These are phyloP conservation scores for Aspergillus sp. DNA, from an alignment of 2,329 filamentous ascomycete genomes.

Conservation along the genomic window DNA sequence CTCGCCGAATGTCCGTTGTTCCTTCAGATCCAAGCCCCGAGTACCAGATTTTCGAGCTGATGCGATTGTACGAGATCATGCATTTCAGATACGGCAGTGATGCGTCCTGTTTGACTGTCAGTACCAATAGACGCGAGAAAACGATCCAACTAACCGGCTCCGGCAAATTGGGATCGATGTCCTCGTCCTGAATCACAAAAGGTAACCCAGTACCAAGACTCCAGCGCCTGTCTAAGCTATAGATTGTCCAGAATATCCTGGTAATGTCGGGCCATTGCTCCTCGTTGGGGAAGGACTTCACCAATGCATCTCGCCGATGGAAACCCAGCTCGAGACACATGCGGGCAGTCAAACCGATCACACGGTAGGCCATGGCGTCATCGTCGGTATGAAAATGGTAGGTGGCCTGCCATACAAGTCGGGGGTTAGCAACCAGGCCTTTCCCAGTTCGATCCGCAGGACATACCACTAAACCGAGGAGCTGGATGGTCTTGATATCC, in stretches of 20 bases:
- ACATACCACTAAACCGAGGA: constrained; percentile 44
- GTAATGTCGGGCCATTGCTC: constrained; percentile 59
- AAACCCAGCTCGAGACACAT: constrained; percentile 73
- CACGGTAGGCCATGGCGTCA: constrained; percentile 74
- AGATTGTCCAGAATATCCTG: constrained; percentile 76
- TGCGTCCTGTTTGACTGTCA: constrained; percentile 25
- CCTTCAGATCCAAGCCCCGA: constrained; percentile 63
- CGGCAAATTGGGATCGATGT: constrained; percentile 71
- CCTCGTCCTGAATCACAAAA: constrained; percentile 73
- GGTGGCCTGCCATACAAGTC: constrained; percentile 44
- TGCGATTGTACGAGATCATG: constrained; percentile 76
- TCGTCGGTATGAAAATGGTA: constrained; percentile 83
- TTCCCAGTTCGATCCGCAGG: not conserved
- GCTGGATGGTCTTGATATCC: constrained; percentile 49
- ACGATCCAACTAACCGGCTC: constrained; percentile 53
- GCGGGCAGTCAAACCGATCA: constrained; percentile 73
- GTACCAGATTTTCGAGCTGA: constrained; percentile 79
- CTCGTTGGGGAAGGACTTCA: constrained; percentile 57
- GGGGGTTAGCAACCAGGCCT: constrained; percentile 1
- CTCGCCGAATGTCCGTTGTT: constrained; percentile 56
- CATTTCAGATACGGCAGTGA: constrained; percentile 62
- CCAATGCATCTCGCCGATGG: constrained; percentile 66
- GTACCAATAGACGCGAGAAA: not conserved
- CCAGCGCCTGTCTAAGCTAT: constrained; percentile 78
- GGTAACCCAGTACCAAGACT: constrained; percentile 83